Conservation (phyloP, 208 protist genomes). For the Acanthamoeba triangularis region DNA sequence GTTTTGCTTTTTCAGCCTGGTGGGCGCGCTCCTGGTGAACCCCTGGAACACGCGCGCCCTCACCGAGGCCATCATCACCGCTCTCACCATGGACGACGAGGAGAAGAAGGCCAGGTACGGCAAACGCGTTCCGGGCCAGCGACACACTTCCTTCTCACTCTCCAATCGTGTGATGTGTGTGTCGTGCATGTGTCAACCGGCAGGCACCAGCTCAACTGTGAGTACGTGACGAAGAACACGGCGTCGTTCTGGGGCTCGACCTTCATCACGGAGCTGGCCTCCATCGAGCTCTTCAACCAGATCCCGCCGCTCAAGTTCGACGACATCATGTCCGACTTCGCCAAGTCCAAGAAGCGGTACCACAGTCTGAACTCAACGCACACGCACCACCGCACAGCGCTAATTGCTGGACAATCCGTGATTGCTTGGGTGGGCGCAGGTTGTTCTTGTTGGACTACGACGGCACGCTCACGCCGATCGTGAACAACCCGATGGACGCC, state of each 20-base stretch:
- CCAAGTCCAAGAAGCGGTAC: constrained; percentile 29
- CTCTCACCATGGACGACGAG: constrained; percentile 70
- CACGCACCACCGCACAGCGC: no score
- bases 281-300: constrained; percentile 64
- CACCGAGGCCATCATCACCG: constrained; percentile 77
- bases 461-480: constrained; percentile 83
- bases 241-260: constrained; percentile 61
- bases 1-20: not conserved
- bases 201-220: constrained; percentile 63
- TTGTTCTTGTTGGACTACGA: constrained; percentile 86
- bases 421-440: no score
- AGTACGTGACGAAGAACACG: constrained; percentile 41
- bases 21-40: constrained; percentile 82
- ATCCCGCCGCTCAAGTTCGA: constrained; percentile 72
- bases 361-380: not conserved
- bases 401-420: no score
- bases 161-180: constrained; percentile 20
- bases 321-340: not conserved
- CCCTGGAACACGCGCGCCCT: constrained; percentile 84
- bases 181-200: not conserved
- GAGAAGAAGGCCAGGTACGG: constrained; percentile 64
- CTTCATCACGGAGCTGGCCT: constrained; percentile 43
- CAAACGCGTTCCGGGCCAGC: no score
- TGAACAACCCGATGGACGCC: constrained; percentile 73
- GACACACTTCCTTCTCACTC: no score